Evolutionary conservation across 768 basidiomycete species (phyloP), one percentile per base, ranked within the genome.

Genomic region (Leccinellum luteum): DNA sequence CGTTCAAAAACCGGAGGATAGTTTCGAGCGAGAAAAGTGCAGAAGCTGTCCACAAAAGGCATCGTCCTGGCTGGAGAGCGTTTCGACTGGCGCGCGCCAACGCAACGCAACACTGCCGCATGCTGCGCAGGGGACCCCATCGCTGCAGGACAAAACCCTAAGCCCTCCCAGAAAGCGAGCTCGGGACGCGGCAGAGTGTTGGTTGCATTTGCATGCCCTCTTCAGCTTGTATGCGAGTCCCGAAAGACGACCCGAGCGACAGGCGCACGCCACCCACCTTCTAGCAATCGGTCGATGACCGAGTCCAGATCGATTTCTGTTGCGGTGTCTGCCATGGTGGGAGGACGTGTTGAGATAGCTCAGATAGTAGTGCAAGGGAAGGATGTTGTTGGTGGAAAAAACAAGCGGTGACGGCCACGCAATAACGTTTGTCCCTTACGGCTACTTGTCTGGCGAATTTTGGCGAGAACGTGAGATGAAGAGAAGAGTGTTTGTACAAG

Each of bases 271-370:
- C 71, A 72, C 89, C 76, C 80, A 96, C 96, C 96, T 88, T 98
- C 96, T 62, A 98, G 81, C 62, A 98, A 82, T 60, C 94, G 85
- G 86, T 98, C 96, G 71, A 99, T 98, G 81, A 99, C 94, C 75
- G 94, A 95, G 82, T 99, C 96, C 61, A 98, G 85, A 84, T 99
- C 96, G 77, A 99, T 96, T 75, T 98, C 96, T 71, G 89, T 89
- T 60, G 84, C 78, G 65, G 86, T 79, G 69, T 92, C 90, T 70
- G 89, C 85, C 90, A 91, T 91, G 55, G 48, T 67, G 72, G 31
- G 41, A 44, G 25, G 62, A 48, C 57, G 63, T 58, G 59, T 34
- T 51, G 60, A 47, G 41, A 44, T 45, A 34, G 58, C 62, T 62
- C 25, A 57, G 57, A 51, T 25, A 57, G 48, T 50, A 72, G 63